These are phyloP conservation scores for Citrus hindsii DNA, from an alignment of 345 rosid species.

Conservation along the genomic window DNA sequence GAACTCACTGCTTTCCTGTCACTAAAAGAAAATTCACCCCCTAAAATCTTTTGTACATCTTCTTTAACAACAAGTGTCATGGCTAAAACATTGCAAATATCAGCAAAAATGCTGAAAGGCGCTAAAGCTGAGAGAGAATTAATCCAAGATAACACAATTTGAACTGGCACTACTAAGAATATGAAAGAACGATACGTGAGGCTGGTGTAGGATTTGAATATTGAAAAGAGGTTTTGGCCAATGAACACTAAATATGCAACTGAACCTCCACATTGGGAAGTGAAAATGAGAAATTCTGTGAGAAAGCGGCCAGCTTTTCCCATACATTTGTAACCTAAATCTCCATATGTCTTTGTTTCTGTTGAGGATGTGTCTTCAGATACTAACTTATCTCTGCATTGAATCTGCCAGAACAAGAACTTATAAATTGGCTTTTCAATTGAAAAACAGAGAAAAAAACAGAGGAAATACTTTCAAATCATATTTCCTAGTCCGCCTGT, in stretches of 20 bases:
- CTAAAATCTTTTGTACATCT: slow-evolving; percentile 47
- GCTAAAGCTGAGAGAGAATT: slow-evolving; percentile 68
- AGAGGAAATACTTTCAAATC: not conserved
- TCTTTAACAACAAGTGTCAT: slow-evolving; percentile 75
- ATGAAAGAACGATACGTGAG: slow-evolving; percentile 43
- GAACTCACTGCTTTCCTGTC: slow-evolving; percentile 66
- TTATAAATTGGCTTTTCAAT: not conserved
- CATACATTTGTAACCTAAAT: slow-evolving; percentile 66
- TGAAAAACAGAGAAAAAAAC: too few species aligned
- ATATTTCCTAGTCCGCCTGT: too few species aligned
- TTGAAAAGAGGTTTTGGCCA: slow-evolving; percentile 71
- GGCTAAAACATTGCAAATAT: slow-evolving; percentile 69
- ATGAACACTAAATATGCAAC: slow-evolving; percentile 87
- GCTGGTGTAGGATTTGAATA: slow-evolving; percentile 35
- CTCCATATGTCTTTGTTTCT: slow-evolving; percentile 76
- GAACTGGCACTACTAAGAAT: slow-evolving; percentile 68
- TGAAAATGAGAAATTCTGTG: slow-evolving; percentile 69
- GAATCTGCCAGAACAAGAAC: slow-evolving; percentile 40
- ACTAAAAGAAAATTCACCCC: slow-evolving; percentile 63
- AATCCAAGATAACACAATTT: slow-evolving; percentile 75
- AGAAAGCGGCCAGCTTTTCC: slow-evolving; percentile 70
- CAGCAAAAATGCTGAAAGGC: slow-evolving; percentile 82
- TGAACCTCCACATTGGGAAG: slow-evolving; percentile 86
- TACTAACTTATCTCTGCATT: slow-evolving; percentile 62
- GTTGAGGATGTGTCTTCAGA: slow-evolving; percentile 37